Evolutionary conservation across 805 yeast genomes (phyloP).

Genomic region (Wickerhamiella dianesei): DNA sequence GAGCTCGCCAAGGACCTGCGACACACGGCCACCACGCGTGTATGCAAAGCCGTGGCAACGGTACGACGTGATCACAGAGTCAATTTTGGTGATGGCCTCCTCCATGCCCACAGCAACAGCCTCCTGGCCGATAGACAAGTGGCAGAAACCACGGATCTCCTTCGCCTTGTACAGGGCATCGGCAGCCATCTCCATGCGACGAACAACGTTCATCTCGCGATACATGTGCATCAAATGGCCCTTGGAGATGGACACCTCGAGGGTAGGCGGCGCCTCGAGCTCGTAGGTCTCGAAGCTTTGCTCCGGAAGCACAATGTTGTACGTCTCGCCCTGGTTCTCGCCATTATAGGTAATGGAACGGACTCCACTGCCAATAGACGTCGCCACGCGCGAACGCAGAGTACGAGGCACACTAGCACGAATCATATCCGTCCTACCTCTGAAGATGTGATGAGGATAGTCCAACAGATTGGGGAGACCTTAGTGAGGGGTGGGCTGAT

Average conservation of each 20-base stretch:
- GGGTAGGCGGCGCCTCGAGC: slow-evolving; percentile 56
- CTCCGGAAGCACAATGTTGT: slow-evolving; percentile 44
- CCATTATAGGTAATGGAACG: neutral
- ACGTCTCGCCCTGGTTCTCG: slow-evolving; percentile 1
- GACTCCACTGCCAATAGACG: slow-evolving; percentile 2
- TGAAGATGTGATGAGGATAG: neutral
- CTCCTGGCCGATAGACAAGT: slow-evolving; percentile 95
- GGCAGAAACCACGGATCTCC: slow-evolving; percentile 98
- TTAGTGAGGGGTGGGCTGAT: neutral
- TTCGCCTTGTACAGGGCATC: slow-evolving; percentile 97
- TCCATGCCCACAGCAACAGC: slow-evolving; percentile 98
- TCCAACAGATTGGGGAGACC: neutral
- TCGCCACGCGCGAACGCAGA: slow-evolving; percentile 5
- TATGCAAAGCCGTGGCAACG: slow-evolving; percentile 98
- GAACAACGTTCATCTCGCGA: slow-evolving; percentile 81
- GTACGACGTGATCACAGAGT: slow-evolving; percentile 89
- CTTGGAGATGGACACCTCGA: slow-evolving; percentile 68
- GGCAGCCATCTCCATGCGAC: slow-evolving; percentile 97
- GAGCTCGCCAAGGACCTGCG: slow-evolving; percentile 83
- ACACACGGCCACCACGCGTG: slow-evolving; percentile 89
- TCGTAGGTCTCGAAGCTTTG: slow-evolving; percentile 75
- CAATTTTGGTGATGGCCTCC: slow-evolving; percentile 73
- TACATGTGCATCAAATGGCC: slow-evolving; percentile 76
- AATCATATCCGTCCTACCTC: slow-evolving; percentile 3
- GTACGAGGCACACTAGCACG: slow-evolving; percentile 4